phyloP scores from a whole-genome alignment of 1,284 basidiomycete species.

The Trichosporon inkin region DNA sequence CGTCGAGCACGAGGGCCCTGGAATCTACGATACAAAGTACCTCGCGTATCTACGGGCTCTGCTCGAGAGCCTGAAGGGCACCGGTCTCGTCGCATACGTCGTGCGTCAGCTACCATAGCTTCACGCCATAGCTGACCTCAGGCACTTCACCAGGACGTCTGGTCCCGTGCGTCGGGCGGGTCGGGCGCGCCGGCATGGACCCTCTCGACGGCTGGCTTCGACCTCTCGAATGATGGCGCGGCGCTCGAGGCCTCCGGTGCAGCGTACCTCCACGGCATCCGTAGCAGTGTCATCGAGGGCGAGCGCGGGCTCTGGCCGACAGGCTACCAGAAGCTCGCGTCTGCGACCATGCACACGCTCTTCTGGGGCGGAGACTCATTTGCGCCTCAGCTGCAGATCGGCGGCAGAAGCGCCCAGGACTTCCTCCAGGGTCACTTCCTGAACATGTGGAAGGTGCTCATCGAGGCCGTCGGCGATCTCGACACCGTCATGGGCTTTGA shows the following conservation, averaged over 20 bases:
- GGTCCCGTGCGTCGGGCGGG: conserved; percentile 90
- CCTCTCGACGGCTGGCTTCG: conserved; percentile 71
- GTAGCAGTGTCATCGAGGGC: conserved; percentile 48
- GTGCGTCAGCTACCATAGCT: conserved; percentile 57
- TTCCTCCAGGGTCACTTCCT: conserved; percentile 82
- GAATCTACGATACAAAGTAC: conserved; percentile 77
- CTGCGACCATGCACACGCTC: conserved; percentile 80
- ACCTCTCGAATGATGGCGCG: conserved; percentile 55
- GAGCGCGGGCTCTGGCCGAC: conserved; percentile 84
- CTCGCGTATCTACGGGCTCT: conserved; percentile 71
- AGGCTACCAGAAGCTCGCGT: conserved; percentile 76
- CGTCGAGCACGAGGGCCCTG: conserved; percentile 84
- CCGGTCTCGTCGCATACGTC: conserved; percentile 77
- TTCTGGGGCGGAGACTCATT: conserved; percentile 89
- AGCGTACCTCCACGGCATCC: conserved; percentile 75
- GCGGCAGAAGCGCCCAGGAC: conserved; percentile 63
- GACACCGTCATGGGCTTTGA: conserved; percentile 86
- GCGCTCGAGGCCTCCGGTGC: conserved; percentile 72
- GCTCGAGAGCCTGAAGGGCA: conserved; percentile 69
- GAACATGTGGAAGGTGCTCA: conserved; percentile 69
- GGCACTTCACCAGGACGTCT: conserved; percentile 84
- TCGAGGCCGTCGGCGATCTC: conserved; percentile 64
- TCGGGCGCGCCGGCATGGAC: conserved; percentile 93
- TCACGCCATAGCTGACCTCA: conserved; percentile 12
- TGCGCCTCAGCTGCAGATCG: conserved; percentile 65